Base-by-base conservation (phyloP, 2,329 filamentous ascomycete genomes). In the Colletotrichum tropicicola region DNA sequence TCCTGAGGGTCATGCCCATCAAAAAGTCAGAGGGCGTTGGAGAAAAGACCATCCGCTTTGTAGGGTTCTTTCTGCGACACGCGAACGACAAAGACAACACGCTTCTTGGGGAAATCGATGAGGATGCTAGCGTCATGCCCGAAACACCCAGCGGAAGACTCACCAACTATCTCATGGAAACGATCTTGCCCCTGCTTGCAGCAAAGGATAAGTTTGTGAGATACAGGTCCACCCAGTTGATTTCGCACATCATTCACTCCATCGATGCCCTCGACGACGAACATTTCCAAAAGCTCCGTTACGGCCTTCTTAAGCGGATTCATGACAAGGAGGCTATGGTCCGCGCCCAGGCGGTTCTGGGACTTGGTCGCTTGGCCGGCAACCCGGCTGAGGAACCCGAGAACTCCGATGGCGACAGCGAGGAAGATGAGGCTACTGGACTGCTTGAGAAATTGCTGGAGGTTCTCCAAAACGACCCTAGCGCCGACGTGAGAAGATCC, bases 301-400 rank as follows among this genome's bases (percentile, higher is more conserved):
- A 92, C 56, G 92, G 91, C 0, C 82, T 99, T 37, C 81, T 97
- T 45, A 97, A 92, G 78, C 87, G 96, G 32, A 91, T 98, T 53
- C 89, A 93, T 69, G 96, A 99, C 79, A 98, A 98, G 78, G 96
- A 99, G 75, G 88, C 94, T 6, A 92, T 94, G 75, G 93, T 99
- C 8, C 89, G 96, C 65, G 90, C 96, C 6, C 96, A 99, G 76
- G 96, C 96, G 6, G 93, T 97, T 1, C 84, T 97, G 67, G 95
- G 94, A 5, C 84, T 99, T n/a, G 92, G 93, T 6, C 87, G 94
- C 30, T 83, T 98, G 54, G 93, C 93, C 6, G 91, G 91, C 21
- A 93, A 93, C 70, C 89, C 92, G 69, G 87, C 91, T 5, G 91
- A 92, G 59, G 91, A 89, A 10, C 88, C 88, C 70, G 86, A 85